These are phyloP conservation scores for Podila horticola DNA, from an alignment of 192 early-diverging fungal species.

Conservation along the genomic window DNA sequence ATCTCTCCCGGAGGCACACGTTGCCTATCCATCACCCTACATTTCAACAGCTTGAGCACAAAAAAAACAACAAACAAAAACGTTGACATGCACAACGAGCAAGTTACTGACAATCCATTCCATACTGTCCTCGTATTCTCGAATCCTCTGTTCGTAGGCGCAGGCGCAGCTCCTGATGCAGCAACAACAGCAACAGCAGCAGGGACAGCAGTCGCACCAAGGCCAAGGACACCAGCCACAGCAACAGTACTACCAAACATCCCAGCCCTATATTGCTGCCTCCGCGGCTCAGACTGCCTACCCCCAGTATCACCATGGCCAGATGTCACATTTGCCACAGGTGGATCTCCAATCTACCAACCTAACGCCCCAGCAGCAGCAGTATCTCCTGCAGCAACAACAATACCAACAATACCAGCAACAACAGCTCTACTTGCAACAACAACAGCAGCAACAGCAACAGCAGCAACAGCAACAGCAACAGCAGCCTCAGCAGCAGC, in stretches of 20 bases:
- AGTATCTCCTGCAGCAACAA: conserved; percentile 10
- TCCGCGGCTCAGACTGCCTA: background rate
- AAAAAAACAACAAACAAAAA: too few species aligned
- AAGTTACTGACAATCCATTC: background rate
- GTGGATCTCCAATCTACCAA: conserved; percentile 14
- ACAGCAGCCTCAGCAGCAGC: conserved; percentile 36
- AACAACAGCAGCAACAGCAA: conserved; percentile 24
- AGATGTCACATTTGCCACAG: conserved; percentile 3
- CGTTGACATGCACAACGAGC: background rate
- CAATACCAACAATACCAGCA: conserved; percentile 10
- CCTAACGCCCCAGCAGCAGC: conserved; percentile 29
- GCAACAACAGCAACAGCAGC: conserved; percentile 23
- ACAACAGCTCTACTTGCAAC: conserved; percentile 27
- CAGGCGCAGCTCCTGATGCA: conserved; percentile 15
- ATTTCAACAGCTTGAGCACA: background rate
- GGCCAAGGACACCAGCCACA: background rate
- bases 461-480: conserved; percentile 10
- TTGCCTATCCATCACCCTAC: background rate
- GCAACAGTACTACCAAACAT: conserved; percentile 3
- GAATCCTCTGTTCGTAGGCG: conserved; percentile 24
- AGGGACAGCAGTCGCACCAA: conserved; percentile 17
- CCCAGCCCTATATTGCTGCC: background rate
- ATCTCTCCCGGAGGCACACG: too few species aligned
- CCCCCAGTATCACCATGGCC: background rate
- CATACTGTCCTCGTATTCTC: background rate